These are phyloP conservation scores for Pestalotiopsis sp. DNA, from an alignment of 2,329 filamentous ascomycete genomes.

Conservation along the genomic window DNA sequence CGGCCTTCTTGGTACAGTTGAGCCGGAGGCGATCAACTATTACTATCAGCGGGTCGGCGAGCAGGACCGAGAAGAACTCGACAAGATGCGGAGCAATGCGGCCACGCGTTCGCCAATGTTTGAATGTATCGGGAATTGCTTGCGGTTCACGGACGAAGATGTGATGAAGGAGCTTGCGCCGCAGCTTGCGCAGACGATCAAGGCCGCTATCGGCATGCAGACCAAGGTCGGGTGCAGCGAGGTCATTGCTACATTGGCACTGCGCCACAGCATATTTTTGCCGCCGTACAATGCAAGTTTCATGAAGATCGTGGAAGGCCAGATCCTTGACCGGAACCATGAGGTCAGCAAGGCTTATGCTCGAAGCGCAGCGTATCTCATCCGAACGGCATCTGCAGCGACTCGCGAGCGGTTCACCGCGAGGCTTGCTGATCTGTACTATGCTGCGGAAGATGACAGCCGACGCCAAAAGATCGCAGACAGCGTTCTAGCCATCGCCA, in stretches of 20 bases:
- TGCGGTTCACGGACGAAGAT: slow-evolving; percentile 78
- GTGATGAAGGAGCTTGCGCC: slow-evolving; percentile 77
- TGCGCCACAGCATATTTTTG: slow-evolving; percentile 75
- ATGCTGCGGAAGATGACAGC: slow-evolving; percentile 76
- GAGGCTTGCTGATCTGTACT: slow-evolving; percentile 70
- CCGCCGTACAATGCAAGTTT: slow-evolving; percentile 75
- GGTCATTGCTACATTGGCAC: slow-evolving; percentile 82
- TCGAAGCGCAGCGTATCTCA: slow-evolving; percentile 80
- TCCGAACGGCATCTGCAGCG: slow-evolving; percentile 58
- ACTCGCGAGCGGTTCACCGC: slow-evolving; percentile 53
- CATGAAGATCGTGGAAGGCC: slow-evolving; percentile 75
- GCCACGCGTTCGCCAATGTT: slow-evolving; percentile 88
- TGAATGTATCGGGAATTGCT: slow-evolving; percentile 85
- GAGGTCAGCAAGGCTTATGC: slow-evolving; percentile 91
- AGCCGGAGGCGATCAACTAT: slow-evolving; percentile 89
- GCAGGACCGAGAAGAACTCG: slow-evolving; percentile 84
- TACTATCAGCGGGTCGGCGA: slow-evolving; percentile 89
- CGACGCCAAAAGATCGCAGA: slow-evolving; percentile 78
- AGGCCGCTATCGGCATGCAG: slow-evolving; percentile 84
- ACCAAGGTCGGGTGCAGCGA: slow-evolving; percentile 91
- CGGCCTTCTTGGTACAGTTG: slow-evolving; percentile 80
- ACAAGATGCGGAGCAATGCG: slow-evolving; percentile 79
- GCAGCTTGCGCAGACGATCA: slow-evolving; percentile 76
- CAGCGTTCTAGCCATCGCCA: slow-evolving; percentile 79
- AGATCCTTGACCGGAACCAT: slow-evolving; percentile 88